Evolutionary conservation across 495 filamentous ascomycete genomes (phyloP), one percentile per base, ranked within the genome.

Genomic region (Copromyces sp.): DNA sequence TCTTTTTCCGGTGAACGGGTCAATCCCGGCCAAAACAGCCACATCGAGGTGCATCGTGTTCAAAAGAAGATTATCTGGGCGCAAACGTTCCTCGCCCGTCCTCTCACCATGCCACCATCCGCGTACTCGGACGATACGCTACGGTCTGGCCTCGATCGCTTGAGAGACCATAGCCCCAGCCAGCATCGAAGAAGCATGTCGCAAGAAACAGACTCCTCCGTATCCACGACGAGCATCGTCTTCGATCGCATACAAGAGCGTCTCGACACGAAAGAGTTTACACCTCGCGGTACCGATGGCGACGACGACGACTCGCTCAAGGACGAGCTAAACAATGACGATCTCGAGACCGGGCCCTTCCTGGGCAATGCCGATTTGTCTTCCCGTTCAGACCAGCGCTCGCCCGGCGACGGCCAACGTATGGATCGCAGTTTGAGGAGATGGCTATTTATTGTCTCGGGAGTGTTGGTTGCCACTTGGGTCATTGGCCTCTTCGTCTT

Each of bases 381-480:
- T 35, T 68, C 42, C 9, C 44, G 70, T 0, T 40, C 71, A 41
- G 69, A 73, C 29, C 39, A 45, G 29, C 68, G 70, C 44, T 71
- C 72, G 16, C 74, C 70, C n/a, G 70, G 75, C 38, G 76, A 72
- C 29, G 76, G 76, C 24, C 80, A 84, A 74, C 82, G 82, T 0
- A 86, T 87, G 74, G 90, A 91, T 76, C 88, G 86, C 71, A 87
- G 87, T 45, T 83, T 89, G 69, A 87, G 90, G 74, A 85, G 89
- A 69, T 79, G 90, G 39, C 79, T 98, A 45, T 93, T 93, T 82
- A 82, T 92, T 39, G 75, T 94, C 29, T 87, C 87, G 8, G 82
- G 83, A 16, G 77, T 95, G 37, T 89, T 92, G 78, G 78, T 93
- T 29, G 91, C 90, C 9, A 90, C 90, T 70, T 99, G 95, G 95